Evolutionary conservation across 148 eudicot genomes (phyloP), one percentile per base, ranked within the genome.

Genomic region (Cornus florida): DNA sequence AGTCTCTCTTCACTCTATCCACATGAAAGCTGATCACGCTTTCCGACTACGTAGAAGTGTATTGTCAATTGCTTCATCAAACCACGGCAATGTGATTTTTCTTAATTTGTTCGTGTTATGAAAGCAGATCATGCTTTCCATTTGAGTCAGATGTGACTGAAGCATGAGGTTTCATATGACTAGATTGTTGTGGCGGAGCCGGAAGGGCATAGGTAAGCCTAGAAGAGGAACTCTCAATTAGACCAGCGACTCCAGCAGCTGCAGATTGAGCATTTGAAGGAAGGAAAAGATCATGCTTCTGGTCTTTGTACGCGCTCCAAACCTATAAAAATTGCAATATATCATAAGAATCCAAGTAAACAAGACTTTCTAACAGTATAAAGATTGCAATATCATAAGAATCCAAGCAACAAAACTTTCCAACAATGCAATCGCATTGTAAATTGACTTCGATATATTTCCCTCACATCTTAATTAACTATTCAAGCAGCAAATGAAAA

Each of bases 201-300:
- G 99, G 77, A 20, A 95, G 92, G 46, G 99, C 97, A 72, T 91
- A 92, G 12, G 94, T 92, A 69, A 93, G 81, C 73, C 92, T 75
- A 17, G 97, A 93, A 28, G 97, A 89, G 66, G 91, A 87, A 77
- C 91, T 89, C 85, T 95, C 99, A 31, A 95, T 95, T 39, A 95
- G 90, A 76, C 99, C 99, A 68, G 99, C 99, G 10, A 95, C 92
- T 67, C 99, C 99, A 68, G 97, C 99, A 77, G 97, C 91, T 19
- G 97, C 91, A 74, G 97, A 87, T 84, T 95, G 99, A 46, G 99
- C 97, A 88, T 87, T 95, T 70, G 99, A 95, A 80, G 99, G 99
- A 71, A 95, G 99, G 86, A 95, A 95, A 22, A 95, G 89, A 83
- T 95, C 99, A 75, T 95, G 99, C 78, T 87, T 93, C 87, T 95